phyloP scores from a whole-genome alignment of 1,139 yeast genomes.

The Waltiozyma sp. region DNA sequence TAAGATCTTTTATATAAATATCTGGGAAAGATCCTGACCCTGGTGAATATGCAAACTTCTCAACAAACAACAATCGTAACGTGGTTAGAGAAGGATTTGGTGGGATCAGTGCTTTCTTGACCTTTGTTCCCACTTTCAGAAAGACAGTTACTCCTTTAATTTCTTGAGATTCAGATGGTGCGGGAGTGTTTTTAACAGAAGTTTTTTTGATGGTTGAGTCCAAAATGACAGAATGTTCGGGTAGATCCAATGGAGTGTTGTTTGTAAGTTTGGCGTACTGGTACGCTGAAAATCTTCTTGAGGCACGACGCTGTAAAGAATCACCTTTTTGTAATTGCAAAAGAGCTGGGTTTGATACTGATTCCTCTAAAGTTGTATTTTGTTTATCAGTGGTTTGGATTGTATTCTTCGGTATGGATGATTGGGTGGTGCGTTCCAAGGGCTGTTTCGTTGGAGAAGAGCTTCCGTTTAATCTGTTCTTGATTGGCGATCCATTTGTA shows the following conservation, averaged over 20 bases:
- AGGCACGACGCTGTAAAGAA: constrained; percentile 80
- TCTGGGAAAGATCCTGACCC: constrained; percentile 65
- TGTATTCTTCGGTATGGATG: neutral
- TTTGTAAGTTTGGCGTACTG: constrained; percentile 76
- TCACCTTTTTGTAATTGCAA: constrained; percentile 72
- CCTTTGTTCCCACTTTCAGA: constrained; percentile 44
- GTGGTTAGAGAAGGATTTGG: constrained; percentile 51
- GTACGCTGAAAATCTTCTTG: constrained; percentile 84
- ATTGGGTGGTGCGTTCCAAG: neutral
- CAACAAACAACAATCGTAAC: constrained; percentile 66
- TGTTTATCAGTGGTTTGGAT: neutral
- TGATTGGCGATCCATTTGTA: constrained; percentile 1
- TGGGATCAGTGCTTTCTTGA: constrained; percentile 48
- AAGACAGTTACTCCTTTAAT: constrained; percentile 25
- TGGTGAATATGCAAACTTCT: constrained; percentile 78
- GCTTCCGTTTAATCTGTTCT: neutral
- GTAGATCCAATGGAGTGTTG: constrained; percentile 27
- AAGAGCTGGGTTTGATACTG: constrained; percentile 40
- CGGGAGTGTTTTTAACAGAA: constrained; percentile 5
- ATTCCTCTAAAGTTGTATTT: neutral
- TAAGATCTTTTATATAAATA: constrained; percentile 61
- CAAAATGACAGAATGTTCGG: constrained; percentile 15
- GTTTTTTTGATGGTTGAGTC: constrained; percentile 15
- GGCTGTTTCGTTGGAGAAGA: neutral
- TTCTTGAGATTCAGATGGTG: neutral